Percentiles rank a stretch among this genome's conserved stretches.
These are phyloP conservation scores for Ramicandelaber brevisporus DNA, from an alignment of 192 early-diverging fungal species.

Conservation along the genomic window DNA sequence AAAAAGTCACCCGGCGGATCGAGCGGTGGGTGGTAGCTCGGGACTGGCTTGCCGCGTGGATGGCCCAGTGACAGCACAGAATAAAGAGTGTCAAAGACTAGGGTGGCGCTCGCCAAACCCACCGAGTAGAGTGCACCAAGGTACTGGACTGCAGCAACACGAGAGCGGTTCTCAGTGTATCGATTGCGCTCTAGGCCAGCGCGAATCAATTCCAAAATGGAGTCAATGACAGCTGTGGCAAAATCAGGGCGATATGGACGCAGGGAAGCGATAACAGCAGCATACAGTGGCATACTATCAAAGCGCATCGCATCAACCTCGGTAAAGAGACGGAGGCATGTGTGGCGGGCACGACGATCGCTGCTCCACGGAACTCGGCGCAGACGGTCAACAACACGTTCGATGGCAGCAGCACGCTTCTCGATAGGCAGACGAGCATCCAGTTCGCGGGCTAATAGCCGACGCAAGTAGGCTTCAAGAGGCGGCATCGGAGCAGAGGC, in stretches of 20 bases:
- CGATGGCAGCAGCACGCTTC: no score
- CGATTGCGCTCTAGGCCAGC: slow-evolving; percentile 80
- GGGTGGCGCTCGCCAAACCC: slow-evolving; percentile 47
- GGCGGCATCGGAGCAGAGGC: slow-evolving; percentile 56
- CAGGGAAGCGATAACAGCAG: slow-evolving; percentile 53
- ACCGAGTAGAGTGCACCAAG: slow-evolving; percentile 83
- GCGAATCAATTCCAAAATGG: slow-evolving; percentile 60
- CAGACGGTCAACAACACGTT: slow-evolving; percentile 71
- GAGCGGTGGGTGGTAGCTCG: slow-evolving; percentile 24
- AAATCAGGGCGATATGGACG: slow-evolving; percentile 64
- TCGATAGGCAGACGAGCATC: slow-evolving; percentile 35
- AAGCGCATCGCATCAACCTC: slow-evolving; percentile 91
- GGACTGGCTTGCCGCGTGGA: slow-evolving; percentile 23
- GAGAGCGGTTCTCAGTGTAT: slow-evolving; percentile 78
- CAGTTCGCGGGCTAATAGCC: slow-evolving; percentile 50
- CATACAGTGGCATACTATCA: slow-evolving; percentile 57
- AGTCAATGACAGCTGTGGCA: slow-evolving; percentile 67
- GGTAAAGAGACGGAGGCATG: slow-evolving; percentile 52
- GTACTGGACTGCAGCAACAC: slow-evolving; percentile 57
- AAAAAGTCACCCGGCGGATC: slow-evolving; percentile 81
- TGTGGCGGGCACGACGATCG: slow-evolving; percentile 13
- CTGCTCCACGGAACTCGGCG: slow-evolving; percentile 20
- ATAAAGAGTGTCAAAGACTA: slow-evolving; percentile 71
- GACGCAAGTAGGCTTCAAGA: slow-evolving; percentile 67
- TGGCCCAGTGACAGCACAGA: slow-evolving; percentile 66